A percentile compares a stretch with the other conserved stretches of the same genome.
Evolutionary conservation across 441 rosid species (phyloP).

Genomic region (Syzygium malaccense): DNA sequence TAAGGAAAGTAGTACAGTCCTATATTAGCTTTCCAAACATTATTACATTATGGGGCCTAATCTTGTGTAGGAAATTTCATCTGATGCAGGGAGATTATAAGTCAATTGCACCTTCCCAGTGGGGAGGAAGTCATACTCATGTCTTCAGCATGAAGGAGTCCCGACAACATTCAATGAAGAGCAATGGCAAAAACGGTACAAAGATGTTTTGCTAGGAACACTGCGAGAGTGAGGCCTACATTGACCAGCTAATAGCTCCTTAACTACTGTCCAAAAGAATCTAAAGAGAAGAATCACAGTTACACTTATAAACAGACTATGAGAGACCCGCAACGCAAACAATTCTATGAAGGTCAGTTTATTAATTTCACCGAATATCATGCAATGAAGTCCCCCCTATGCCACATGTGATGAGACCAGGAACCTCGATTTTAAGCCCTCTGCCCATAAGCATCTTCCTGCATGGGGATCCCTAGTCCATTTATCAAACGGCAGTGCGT

Average conservation of each 20-base stretch:
- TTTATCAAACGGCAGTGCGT: constrained; percentile 67
- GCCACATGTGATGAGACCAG: not conserved
- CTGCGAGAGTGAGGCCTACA: not conserved
- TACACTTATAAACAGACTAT: not conserved
- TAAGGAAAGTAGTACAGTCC: not conserved
- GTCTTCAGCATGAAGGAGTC: not conserved
- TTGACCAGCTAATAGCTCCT: not conserved
- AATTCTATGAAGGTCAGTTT: not conserved
- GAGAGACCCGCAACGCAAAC: not conserved
- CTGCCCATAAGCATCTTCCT: constrained; percentile 46
- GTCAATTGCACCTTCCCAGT: not conserved
- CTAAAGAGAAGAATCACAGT: not conserved
- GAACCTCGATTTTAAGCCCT: constrained; percentile 26
- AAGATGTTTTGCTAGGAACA: not conserved
- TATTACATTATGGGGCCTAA: not conserved
- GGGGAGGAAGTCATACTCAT: not conserved
- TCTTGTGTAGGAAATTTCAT: not conserved
- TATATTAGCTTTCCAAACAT: not conserved
- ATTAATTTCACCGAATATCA: not conserved
- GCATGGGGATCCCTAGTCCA: constrained; percentile 67
- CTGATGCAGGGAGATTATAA: not conserved
- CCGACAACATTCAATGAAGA: not conserved
- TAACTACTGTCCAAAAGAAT: not conserved
- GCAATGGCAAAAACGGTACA: not conserved
- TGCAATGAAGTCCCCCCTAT: not conserved